These are phyloP conservation scores for Cutaneotrichosporon curvatum DNA, from an alignment of 1,284 basidiomycete genomes.

Conservation along the genomic window DNA sequence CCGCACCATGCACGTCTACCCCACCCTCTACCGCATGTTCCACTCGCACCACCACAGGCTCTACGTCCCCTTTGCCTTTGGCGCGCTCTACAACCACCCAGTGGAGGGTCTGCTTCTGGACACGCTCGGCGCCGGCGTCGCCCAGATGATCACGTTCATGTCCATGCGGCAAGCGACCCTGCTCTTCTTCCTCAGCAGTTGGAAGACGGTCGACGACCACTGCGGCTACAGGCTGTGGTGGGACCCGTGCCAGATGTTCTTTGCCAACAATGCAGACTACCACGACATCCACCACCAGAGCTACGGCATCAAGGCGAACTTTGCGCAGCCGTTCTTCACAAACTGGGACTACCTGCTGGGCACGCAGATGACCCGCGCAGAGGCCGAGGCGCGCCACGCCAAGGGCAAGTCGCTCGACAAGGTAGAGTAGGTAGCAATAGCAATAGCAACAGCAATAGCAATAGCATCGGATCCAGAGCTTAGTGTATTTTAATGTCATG, in stretches of 20 bases:
- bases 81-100: constrained; percentile 96
- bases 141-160: constrained; percentile 65
- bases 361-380: constrained; percentile 42
- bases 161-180: constrained; percentile 76
- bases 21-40: constrained; percentile 81
- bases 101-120: constrained; percentile 91
- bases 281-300: constrained; percentile 96
- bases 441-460: too few relatives aligned
- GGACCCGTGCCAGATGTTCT: constrained; percentile 80
- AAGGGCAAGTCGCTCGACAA: constrained; percentile 3
- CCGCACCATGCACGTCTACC: constrained; percentile 83
- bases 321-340: constrained; percentile 81
- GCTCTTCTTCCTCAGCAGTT: constrained; percentile 73
- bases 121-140: constrained; percentile 69
- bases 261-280: constrained; percentile 92
- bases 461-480: too few relatives aligned
- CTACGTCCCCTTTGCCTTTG: constrained; percentile 95
- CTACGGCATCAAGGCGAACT: constrained; percentile 93
- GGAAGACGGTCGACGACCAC: constrained; percentile 98
- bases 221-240: constrained; percentile 86
- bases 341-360: constrained; percentile 46
- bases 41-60: constrained; percentile 95
- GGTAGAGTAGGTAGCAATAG: constrained; percentile 2
- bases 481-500: too few relatives aligned
- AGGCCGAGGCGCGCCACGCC: constrained; percentile 24